Base-by-base conservation (phyloP, 2,329 filamentous ascomycete species). In the Rhexocercosporidium sp. region DNA sequence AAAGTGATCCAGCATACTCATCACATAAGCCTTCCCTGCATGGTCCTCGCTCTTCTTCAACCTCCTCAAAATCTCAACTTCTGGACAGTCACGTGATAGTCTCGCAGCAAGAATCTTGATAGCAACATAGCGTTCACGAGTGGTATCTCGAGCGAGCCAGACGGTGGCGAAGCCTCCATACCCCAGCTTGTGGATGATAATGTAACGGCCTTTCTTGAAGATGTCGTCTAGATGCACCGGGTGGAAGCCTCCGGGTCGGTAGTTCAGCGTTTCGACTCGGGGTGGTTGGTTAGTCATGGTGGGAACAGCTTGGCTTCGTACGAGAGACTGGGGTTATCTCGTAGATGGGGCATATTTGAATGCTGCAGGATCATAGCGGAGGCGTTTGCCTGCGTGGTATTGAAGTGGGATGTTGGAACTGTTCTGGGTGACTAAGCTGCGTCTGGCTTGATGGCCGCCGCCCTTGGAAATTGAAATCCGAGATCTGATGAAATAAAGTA, bases 131-230 rank as follows among this genome's bases (percentile, higher is more conserved):
- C 69, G 56, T 25, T 54, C n/a, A 22, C 66, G 63, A 8, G 62
- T 25, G 3, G 18, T 62, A 46, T 81, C 77, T 3, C 73, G 71
- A 9, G 79, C 81, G 31, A 84, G 78, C 82, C 81, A 85, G 46
- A 83, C 79, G 2, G 81, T 85, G 2, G 81, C 79, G 69, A 75
- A 82, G 0, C 78, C 78, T 34, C 83, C 82, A 59, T 78, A 79
- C 9, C 82, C 82, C 39, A 84, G 70, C 72, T 84, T 84, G 65
- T 82, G 79, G 34, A 81, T 70, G 37, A 84, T 72, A 37, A 75
- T 75, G 66, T 84, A 85, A 39, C 80, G 78, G 22, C 75, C 78
- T 65, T 79, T 59, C n/a, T 80, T 72, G 69, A 84, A 82, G 1
- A 70, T 63, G 62, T 84, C 81, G 27, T 80, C 79, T 3, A 85